These are phyloP conservation scores for Elsinoe fawcettii DNA, from an alignment of 2,329 filamentous ascomycete genomes.

Conservation along the genomic window DNA sequence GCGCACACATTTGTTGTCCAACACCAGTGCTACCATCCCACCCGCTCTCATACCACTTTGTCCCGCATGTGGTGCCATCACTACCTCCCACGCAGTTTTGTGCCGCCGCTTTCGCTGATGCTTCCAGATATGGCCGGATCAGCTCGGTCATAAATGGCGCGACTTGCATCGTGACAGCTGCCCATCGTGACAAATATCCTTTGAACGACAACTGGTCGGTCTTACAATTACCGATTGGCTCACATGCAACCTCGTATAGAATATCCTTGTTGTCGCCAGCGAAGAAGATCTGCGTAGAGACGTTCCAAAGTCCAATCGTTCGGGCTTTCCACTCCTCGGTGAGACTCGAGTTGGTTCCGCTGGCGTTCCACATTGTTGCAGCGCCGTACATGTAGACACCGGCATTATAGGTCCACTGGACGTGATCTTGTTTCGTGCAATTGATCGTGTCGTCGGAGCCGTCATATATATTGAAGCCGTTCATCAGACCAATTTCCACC, in stretches of 20 bases:
- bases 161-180: conserved; percentile 35
- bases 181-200: conserved; percentile 52
- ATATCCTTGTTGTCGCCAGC: conserved; percentile 43
- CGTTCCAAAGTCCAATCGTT: conserved; percentile 13
- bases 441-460: conserved; percentile 45
- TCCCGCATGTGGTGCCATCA: conserved; percentile 33
- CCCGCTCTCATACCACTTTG: conserved; percentile 32
- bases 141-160: conserved; percentile 30
- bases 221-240: conserved; percentile 53
- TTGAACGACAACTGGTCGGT: conserved; percentile 68
- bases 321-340: conserved; percentile 22
- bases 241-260: conserved; percentile 61
- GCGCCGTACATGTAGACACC: conserved; percentile 54
- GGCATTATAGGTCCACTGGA: conserved; percentile 58
- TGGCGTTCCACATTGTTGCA: conserved; percentile 39
- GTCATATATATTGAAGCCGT: conserved; percentile 51
- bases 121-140: conserved; percentile 42
- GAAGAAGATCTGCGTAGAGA: conserved; percentile 43
- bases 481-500: conserved; percentile 51
- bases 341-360: background rate
- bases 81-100: conserved; percentile 44
- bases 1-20: conserved; percentile 47
- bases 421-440: conserved; percentile 44
- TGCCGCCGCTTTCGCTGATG: conserved; percentile 48
- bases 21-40: conserved; percentile 42